Evolutionary conservation across 805 yeast genomes (phyloP).

Genomic region (Teunomyces tritomae): DNA sequence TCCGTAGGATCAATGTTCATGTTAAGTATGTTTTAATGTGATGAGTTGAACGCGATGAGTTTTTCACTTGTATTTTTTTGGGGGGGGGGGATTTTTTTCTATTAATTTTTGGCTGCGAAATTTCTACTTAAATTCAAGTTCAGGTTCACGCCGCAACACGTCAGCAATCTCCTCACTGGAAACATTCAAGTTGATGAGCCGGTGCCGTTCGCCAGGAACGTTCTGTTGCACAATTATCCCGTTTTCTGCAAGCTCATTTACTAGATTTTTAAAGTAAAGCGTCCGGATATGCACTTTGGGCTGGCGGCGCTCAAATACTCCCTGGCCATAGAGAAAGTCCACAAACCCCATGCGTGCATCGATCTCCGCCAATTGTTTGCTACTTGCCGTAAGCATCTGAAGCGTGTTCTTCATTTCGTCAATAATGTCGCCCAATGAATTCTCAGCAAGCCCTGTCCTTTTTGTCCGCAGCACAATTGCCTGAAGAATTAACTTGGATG

Average conservation of each 20-base stretch:
- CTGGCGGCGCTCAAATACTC: constrained; percentile 5
- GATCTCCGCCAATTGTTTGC: constrained; percentile 15
- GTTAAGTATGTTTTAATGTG: constrained; percentile 15
- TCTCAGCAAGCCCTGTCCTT: constrained; percentile 69
- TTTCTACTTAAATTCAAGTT: neutral
- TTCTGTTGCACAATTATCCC: constrained; percentile 74
- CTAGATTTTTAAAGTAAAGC: constrained; percentile 55
- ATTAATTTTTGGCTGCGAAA: neutral
- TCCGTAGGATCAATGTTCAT: constrained; percentile 44
- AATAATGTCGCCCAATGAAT: constrained; percentile 68
- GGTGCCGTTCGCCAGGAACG: constrained; percentile 63
- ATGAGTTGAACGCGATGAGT: neutral
- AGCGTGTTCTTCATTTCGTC: constrained; percentile 66
- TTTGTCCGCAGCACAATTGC: constrained; percentile 63
- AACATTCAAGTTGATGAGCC: constrained; percentile 61
- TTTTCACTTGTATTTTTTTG: neutral
- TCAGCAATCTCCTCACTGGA: constrained; percentile 67
- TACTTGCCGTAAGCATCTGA: constrained; percentile 37
- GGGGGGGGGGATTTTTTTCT: too few relatives aligned
- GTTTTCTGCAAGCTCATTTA: constrained; percentile 71
- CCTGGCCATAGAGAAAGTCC: constrained; percentile 30
- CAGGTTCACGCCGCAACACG: constrained; percentile 41
- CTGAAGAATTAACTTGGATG: constrained; percentile 69
- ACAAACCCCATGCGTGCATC: constrained; percentile 24
- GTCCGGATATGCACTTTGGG: constrained; percentile 42